Base-by-base conservation (phyloP, 768 basidiomycete species). In the Kwoniella sp. region DNA sequence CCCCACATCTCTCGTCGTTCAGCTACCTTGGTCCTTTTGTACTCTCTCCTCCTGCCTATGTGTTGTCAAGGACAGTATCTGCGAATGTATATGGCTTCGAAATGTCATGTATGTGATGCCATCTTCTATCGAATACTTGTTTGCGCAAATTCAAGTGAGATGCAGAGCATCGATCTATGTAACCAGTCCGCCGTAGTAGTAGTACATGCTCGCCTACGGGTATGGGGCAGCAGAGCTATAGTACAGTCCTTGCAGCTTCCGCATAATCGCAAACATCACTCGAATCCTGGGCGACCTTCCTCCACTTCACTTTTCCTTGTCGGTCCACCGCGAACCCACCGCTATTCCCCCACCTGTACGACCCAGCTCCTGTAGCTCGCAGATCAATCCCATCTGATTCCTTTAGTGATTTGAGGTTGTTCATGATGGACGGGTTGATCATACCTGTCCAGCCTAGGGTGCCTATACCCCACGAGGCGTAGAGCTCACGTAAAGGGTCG, bases 381-480 rank as follows among this genome's bases (percentile, higher is more conserved):
- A 61, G 20, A 45, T 61, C 60, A 7, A 61, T 61, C 34, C 30
- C 30, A 45, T 61, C 60, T 8, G 12, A 17, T 15, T 37, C 29
- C 28, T 61, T 61, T 0, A 61, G 38, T 11, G 51, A 5, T n/a
- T 61, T 61, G n/a, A 61, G 15, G 9, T 53, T 53, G 11, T 53
- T 30, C 23, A 61, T 45, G 0, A 61, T 28, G 2, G 51, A 25
- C 9, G 51, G 23, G 28, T 31, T 51, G 26, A 61, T 55, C 60
- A 61, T 61, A 0, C 60, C 60, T 31, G 26, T 22, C 60, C 60
- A 61, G n/a, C 51, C 51, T 11, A 61, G 37, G 37, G 51, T 25
- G 11, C 60, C 60, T 54, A 61, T 61, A 28, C 60, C 60, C 60
- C 60, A 61, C n/a, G 34, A 20, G 37, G 60, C 60, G 52, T 61